Base-by-base conservation (phyloP, 2,329 filamentous ascomycete genomes). In the Fusarium dimerum region DNA sequence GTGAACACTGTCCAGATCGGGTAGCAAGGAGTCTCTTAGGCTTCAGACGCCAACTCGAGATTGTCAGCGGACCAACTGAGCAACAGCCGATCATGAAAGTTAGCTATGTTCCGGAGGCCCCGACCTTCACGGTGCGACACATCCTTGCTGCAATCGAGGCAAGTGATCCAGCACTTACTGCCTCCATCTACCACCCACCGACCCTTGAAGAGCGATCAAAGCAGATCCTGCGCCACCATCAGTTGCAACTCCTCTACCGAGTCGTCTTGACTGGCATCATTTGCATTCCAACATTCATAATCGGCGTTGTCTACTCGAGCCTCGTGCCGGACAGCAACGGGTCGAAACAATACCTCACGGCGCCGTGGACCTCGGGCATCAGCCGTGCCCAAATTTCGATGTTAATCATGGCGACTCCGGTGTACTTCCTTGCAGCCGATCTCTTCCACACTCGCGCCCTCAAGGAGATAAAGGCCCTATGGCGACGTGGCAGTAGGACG, bases 251-350 rank as follows among this genome's bases (percentile, higher is more conserved):
- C 13, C 71, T 92, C 0, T 76, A 82, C 52, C 86, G 92, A n/a
- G 79, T 91, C 15, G 66, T 88, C 1, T 77, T 95, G 50, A 87
- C 90, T 1, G 70, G 88, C 30, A 63, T 87, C 26, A 75, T 88
- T 7, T 86, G 88, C 17, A 86, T 97, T 42, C 92, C 93, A 2
- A 90, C 90, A 0, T 92, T 97, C 62, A 69, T 96, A 45, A 85
- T 97, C 40, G 92, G 93, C 3, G 90, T 97, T 48, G 85, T 96
- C 2, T 96, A 90, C 73, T 97, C 96, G 92, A 90, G 83, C 55
- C 78, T 97, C 1, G 80, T 96, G 1, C 76, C 86, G 0, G 69
- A 66, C 15, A 71, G 77, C 2, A 81, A 92, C 60, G 59, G 71
- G 0, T 78, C 78, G 12, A 84, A 85, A 51, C 75, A 77, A 56